Evolutionary conservation across 2,329 filamentous ascomycete genomes (phyloP).

Genomic region (Aspergillus flavus): DNA sequence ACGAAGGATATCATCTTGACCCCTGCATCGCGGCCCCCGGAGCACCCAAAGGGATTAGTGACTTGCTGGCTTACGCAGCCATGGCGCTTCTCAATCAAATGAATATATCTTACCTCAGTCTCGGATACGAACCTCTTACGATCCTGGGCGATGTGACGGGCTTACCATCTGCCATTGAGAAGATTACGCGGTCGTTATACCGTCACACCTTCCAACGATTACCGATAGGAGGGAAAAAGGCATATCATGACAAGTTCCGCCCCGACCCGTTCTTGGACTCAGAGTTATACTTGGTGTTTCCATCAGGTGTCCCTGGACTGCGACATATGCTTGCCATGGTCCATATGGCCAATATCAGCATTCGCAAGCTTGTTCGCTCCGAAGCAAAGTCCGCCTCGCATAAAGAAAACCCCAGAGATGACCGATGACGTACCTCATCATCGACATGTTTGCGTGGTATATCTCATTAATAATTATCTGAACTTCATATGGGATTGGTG

Average conservation of each 20-base stretch:
- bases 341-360: constrained; percentile 44
- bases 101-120: constrained; percentile 38
- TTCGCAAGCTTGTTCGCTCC: constrained; percentile 27
- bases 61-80: constrained; percentile 40
- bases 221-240: constrained; percentile 43
- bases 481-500: neutral
- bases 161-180: constrained; percentile 30
- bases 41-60: constrained; percentile 41
- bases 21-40: constrained; percentile 40
- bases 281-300: constrained; percentile 41
- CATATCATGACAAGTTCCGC: constrained; percentile 43
- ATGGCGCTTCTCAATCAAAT: constrained; percentile 42
- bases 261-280: constrained; percentile 37
- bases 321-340: constrained; percentile 37
- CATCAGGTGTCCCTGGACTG: constrained; percentile 32
- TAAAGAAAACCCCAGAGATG: neutral
- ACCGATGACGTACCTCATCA: neutral
- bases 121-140: constrained; percentile 43
- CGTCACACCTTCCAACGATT: constrained; percentile 35
- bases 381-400: neutral
- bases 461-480: neutral
- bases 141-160: constrained; percentile 36
- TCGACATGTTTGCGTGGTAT: neutral
- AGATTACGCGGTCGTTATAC: constrained; percentile 35
- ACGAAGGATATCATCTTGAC: constrained; percentile 46